Evolutionary conservation across 148 eudicot genomes (phyloP), one percentile per base, ranked within the genome.

Genomic region (Camellia japonica): DNA sequence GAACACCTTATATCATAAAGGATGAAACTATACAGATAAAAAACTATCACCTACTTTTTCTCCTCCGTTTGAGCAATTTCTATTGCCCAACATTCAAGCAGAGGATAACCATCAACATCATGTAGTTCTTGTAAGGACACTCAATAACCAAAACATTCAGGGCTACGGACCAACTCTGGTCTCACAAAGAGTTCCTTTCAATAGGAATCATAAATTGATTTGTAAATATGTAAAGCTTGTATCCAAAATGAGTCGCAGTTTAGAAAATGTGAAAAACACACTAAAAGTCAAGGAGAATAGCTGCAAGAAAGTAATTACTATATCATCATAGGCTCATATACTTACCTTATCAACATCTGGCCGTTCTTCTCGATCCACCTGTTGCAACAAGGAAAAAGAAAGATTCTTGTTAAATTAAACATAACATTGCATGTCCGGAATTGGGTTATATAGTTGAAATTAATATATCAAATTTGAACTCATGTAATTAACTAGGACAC

Each of bases 281-380:
- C 30, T 19, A 54, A 47, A 71, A 4, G 38, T 49, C 30, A 63
- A 5, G 38, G 38, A 30, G 38, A 30, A 30, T 30, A 30, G 38
- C 38, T 30, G 38, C 38, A 30, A 30, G 1, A 30, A 30, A 30
- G 38, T 30, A 30, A 30, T 30, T 30, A 6, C 20, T 30, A 47
- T 14, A 46, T 60, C 68, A 60, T 59, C 67, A 6, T 47, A 65
- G 49, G 67, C 15, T 30, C 13, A 63, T 15, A 30, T 51, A 43
- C 77, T 74, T 87, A 93, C 99, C 97, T 96, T 96, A 78, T 96
- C 99, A 69, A 96, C 98, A 89, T 96, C 99, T 52, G 99, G 99
- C 12, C 99, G 84, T 84, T 96, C 99, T 82, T 96, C 99, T 76
- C 99, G 80, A 81, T 96, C 99, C 80, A 96, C 99, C 99, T 95